Evolutionary conservation across 179 eudicot genomes (phyloP), one percentile per base, ranked within the genome.

Genomic region (Monotropa hypopitys): DNA sequence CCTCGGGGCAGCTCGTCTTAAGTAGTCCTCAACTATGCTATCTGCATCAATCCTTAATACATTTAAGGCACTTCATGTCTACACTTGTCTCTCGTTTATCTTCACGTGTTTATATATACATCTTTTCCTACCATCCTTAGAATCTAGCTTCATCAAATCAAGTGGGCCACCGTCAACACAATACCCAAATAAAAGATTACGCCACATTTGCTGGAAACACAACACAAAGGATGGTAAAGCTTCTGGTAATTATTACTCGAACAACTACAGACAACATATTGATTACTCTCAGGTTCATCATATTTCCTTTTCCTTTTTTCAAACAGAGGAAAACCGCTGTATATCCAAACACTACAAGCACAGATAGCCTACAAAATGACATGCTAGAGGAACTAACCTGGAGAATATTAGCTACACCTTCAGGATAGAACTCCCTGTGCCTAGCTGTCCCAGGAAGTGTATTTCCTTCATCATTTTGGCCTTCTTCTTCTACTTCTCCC

Each of bases 401-500:
- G 74, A 95, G 97, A 77, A 91, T 71, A 53, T 89, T 82, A 82
- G 98, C 98, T 72, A 95, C 86, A 69, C 98, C 98, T 89, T 95
- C 99, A 75, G 98, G 98, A 79, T 93, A 95, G 84, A 93, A 93
- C 76, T 95, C 99, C 79, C 98, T 86, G 74, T 95, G 97, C 83
- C 99, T 90, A 68, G 98, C 90, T 71, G 99, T 95, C 84, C 99
- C 98, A 69, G 97, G 97, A 46, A 93, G 87, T 77, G 94, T 91
- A 70, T 91, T 96, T 78, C 97, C 97, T 77, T 89, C 98, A 82
- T 87, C 99, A 88, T 84, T 88, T 74, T 84, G 88, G 73, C 89
- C 98, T 70, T 71, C 81, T 79, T 89, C 89, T 76, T 93, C 96
- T 67, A 81, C 88, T 73, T 86, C 96, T 81, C 83, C 90, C 69